phyloP scores from a whole-genome alignment of 2,329 filamentous ascomycete species.

The Colletotrichum lini region DNA sequence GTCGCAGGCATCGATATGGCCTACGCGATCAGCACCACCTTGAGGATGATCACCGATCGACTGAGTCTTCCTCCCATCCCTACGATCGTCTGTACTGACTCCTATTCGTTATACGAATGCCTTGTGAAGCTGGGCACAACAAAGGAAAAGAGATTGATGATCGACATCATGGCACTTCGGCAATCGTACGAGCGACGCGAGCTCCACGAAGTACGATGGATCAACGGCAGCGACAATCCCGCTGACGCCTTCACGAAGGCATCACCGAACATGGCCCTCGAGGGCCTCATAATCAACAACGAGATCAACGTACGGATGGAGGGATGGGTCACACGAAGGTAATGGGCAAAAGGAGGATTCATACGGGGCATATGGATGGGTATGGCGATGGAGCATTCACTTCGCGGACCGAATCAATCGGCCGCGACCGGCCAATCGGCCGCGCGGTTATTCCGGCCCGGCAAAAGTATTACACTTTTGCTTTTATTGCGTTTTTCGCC shows the following conservation, averaged over 20 bases:
- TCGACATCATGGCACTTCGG: conserved; percentile 43
- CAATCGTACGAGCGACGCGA: conserved; percentile 43
- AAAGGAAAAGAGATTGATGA: conserved; percentile 43
- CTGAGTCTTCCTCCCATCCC: neutral
- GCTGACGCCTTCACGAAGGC: neutral
- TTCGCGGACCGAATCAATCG: no score
- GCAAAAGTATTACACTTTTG: no score
- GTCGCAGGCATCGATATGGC: neutral
- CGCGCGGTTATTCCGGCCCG: no score
- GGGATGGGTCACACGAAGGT: neutral
- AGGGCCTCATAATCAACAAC: neutral
- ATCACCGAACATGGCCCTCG: neutral
- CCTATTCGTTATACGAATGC: conserved; percentile 42
- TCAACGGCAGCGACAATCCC: neutral
- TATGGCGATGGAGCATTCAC: no score
- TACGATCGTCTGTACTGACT: conserved; percentile 39
- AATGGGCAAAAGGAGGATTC: no score
- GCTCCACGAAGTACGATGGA: conserved; percentile 40
- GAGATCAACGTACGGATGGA: neutral
- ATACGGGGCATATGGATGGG: no score
- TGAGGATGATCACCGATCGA: neutral
- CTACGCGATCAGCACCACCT: neutral
- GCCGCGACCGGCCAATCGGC: no score
- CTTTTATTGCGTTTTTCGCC: no score
- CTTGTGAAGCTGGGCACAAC: conserved; percentile 42